Conservation (phyloP, 1,139 yeast genomes). For the Kodamaea anthophila region DNA sequence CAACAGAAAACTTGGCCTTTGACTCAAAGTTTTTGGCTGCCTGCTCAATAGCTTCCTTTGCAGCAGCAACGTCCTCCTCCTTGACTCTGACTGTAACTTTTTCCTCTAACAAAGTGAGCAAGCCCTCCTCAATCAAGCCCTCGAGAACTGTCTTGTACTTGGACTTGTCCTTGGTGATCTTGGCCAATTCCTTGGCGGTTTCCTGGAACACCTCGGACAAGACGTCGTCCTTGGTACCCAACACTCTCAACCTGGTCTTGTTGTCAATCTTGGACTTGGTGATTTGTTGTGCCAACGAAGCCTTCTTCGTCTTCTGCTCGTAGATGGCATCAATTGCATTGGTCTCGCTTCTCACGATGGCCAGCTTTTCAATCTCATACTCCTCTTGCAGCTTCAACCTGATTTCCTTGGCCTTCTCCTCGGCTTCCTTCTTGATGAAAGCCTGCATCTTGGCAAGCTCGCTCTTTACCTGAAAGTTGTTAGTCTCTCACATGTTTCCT, state of each 20-base stretch:
- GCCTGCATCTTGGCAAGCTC: constrained; percentile 98
- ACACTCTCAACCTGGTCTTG: constrained; percentile 86
- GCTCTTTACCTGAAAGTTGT: constrained; percentile 65
- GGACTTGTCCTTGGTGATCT: constrained; percentile 39
- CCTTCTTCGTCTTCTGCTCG: constrained; percentile 84
- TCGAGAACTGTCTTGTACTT: constrained; percentile 65
- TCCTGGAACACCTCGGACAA: constrained; percentile 67
- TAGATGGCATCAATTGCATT: constrained; percentile 79
- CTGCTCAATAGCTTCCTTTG: constrained; percentile 54
- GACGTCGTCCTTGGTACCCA: constrained; percentile 80
- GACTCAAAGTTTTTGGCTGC: constrained; percentile 62
- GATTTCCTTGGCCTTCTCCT: constrained; percentile 96
- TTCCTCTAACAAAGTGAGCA: constrained; percentile 68
- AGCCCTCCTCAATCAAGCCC: constrained; percentile 80
- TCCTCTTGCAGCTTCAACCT: constrained; percentile 96
- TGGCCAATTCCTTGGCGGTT: constrained; percentile 58
- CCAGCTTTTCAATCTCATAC: constrained; percentile 95
- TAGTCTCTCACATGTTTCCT: background rate
- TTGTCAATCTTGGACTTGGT: constrained; percentile 92
- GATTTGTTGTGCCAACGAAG: constrained; percentile 89
- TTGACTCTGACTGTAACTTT: constrained; percentile 60
- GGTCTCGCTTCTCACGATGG: constrained; percentile 86
- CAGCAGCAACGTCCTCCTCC: constrained; percentile 59
- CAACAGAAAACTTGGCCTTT: constrained; percentile 47
- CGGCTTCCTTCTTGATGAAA: constrained; percentile 97